Percentiles rank a stretch among this genome's conserved stretches.
Evolutionary conservation across 1,284 basidiomycete species (phyloP).

Genomic region (Meira nashicola): DNA sequence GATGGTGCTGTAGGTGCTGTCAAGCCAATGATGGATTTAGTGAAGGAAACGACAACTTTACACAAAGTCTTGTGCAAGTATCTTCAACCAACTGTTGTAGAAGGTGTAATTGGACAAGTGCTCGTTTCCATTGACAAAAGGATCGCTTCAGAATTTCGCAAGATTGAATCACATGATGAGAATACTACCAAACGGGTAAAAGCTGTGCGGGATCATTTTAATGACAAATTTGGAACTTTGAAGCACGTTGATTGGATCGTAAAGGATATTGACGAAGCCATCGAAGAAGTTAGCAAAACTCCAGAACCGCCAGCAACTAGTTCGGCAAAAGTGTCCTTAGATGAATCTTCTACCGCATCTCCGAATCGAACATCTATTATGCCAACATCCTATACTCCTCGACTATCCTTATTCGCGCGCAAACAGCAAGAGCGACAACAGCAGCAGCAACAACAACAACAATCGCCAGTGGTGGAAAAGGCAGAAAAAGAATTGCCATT

Average conservation of each 20-base stretch:
- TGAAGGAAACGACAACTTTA: slow-evolving; percentile 91
- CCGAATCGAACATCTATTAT: not conserved
- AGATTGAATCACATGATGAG: slow-evolving; percentile 26
- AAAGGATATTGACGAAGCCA: slow-evolving; percentile 24
- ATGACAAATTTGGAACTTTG: slow-evolving; percentile 31
- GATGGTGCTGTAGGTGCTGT: slow-evolving; percentile 55
- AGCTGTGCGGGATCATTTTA: slow-evolving; percentile 30
- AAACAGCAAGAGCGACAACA: not conserved
- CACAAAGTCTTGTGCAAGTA: slow-evolving; percentile 95
- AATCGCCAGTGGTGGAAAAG: not conserved
- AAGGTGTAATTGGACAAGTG: slow-evolving; percentile 41
- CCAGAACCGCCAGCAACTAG: not conserved
- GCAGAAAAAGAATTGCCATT: slow-evolving; percentile 10
- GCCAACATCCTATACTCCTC: not conserved
- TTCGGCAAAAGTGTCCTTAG: not conserved
- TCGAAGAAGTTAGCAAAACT: not conserved
- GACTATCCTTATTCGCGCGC: not conserved
- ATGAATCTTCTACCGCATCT: too few species aligned
- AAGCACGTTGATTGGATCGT: slow-evolving; percentile 39
- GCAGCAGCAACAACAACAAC: not conserved
- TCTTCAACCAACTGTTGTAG: slow-evolving; percentile 55
- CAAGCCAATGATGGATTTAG: slow-evolving; percentile 81
- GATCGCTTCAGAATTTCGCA: slow-evolving; percentile 32
- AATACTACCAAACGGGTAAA: slow-evolving; percentile 26
- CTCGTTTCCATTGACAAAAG: slow-evolving; percentile 35